Percentiles rank a stretch among this genome's conserved stretches.
phyloP scores from a whole-genome alignment of 805 yeast genomes.

The Saccharomycopsis microspora region DNA sequence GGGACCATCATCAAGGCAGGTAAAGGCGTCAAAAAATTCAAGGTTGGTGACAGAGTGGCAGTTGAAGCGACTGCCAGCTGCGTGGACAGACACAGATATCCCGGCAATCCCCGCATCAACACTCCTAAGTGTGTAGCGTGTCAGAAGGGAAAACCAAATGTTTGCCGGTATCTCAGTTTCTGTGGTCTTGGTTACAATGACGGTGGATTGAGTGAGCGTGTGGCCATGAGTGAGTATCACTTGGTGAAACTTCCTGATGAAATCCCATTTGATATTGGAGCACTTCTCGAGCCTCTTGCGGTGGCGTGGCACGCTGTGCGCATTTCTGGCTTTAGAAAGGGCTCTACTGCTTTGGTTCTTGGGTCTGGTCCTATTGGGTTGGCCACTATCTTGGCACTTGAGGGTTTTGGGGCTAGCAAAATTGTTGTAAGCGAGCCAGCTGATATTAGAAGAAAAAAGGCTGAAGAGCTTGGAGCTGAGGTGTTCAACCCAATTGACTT shows the following conservation, averaged over 20 bases:
- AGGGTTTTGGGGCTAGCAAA: constrained; percentile 30
- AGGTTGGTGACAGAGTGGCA: constrained; percentile 48
- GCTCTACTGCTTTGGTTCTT: constrained; percentile 35
- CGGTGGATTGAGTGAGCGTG: constrained; percentile 44
- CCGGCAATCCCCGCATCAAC: constrained; percentile 21
- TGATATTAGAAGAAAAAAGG: constrained; percentile 28
- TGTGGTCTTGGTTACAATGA: constrained; percentile 45
- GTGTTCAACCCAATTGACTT: constrained; percentile 32
- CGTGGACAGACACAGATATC: constrained; percentile 32
- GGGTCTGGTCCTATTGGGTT: constrained; percentile 50
- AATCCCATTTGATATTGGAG: constrained; percentile 34
- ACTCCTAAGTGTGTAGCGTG: constrained; percentile 36
- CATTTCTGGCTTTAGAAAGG: constrained; percentile 27
- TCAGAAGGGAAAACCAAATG: constrained; percentile 36
- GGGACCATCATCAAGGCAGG: constrained; percentile 38
- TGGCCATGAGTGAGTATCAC: constrained; percentile 31
- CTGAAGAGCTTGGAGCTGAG: constrained; percentile 24
- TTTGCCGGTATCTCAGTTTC: constrained; percentile 37
- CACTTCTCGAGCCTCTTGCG: constrained; percentile 45
- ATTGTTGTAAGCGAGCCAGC: constrained; percentile 45
- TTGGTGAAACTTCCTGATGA: constrained; percentile 30
- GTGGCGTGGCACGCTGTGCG: constrained; percentile 52
- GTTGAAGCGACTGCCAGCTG: constrained; percentile 56
- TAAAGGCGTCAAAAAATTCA: constrained; percentile 28
- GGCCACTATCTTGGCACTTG: constrained; percentile 37